Evolutionary conservation across 345 rosid species (phyloP).

Genomic region (Eucalyptus pumila): DNA sequence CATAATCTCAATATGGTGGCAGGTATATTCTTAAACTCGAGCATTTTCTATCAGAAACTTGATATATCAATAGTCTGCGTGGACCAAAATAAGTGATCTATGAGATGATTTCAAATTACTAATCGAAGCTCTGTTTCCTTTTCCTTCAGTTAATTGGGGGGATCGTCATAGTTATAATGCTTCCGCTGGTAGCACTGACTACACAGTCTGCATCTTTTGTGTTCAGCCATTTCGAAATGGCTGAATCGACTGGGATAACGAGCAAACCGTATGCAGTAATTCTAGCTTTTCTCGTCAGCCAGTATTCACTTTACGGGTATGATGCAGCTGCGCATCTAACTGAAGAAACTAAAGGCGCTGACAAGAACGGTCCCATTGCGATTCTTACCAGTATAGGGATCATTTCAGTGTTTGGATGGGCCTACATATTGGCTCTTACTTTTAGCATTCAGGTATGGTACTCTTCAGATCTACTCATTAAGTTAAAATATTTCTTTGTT

Average conservation of each 20-base stretch:
- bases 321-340: constrained; percentile 64
- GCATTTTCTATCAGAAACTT: not conserved
- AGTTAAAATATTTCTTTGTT: not conserved
- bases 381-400: constrained; percentile 51
- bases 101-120: not conserved
- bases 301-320: constrained; percentile 49
- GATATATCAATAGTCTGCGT: not conserved
- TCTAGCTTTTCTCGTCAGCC: constrained; percentile 46
- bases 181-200: constrained; percentile 38
- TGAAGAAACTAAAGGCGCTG: constrained; percentile 61
- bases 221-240: constrained; percentile 28
- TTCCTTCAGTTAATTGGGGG: constrained; percentile 38
- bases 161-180: constrained; percentile 36
- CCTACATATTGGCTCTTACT: constrained; percentile 46
- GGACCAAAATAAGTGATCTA: not conserved
- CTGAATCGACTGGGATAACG: constrained; percentile 34
- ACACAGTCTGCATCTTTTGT: constrained; percentile 43
- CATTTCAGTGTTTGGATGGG: constrained; percentile 52
- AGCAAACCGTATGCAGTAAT: constrained; percentile 44
- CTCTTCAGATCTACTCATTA: not conserved
- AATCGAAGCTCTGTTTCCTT: not conserved
- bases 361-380: constrained; percentile 49
- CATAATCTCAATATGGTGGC: constrained; percentile 65
- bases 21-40: constrained; percentile 12
- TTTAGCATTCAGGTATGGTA: constrained; percentile 39